phyloP scores from a whole-genome alignment of 305 asterid species.

The Solanum hybrid region DNA sequence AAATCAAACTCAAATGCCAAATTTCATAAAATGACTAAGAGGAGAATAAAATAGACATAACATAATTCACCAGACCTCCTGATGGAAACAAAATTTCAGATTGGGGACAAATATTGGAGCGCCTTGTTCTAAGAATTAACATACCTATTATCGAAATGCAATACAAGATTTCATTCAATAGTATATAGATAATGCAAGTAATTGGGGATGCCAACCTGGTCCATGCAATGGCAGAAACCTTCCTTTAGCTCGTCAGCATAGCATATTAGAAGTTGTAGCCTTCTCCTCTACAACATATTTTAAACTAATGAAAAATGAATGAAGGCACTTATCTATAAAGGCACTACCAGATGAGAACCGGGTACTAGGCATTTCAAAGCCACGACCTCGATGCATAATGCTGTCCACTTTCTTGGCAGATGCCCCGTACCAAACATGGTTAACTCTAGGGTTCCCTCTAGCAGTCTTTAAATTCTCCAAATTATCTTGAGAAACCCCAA shows the following conservation, averaged over 20 bases:
- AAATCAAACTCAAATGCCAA: neutral
- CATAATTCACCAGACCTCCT: conserved; percentile 7
- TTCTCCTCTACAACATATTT: too few relatives aligned
- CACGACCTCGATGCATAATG: neutral
- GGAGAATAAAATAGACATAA: neutral
- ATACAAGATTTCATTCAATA: neutral
- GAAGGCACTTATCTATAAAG: too few relatives aligned
- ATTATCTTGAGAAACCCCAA: neutral
- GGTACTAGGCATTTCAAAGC: neutral
- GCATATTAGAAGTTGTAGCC: too few relatives aligned
- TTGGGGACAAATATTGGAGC: conserved; percentile 16
- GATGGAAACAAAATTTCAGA: conserved; percentile 19
- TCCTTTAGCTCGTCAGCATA: neutral
- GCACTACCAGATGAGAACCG: too few relatives aligned
- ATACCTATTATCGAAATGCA: neutral
- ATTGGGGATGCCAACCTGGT: neutral
- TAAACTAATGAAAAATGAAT: too few relatives aligned
- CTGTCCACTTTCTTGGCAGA: neutral
- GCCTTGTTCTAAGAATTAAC: conserved; percentile 9
- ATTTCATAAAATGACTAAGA: neutral
- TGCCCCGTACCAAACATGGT: neutral
- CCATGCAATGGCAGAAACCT: too few relatives aligned
- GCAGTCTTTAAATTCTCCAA: neutral
- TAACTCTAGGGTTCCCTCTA: neutral
- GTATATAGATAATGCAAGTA: neutral